phyloP scores from a whole-genome alignment of 2,329 filamentous ascomycete species.

The Ophiocordyceps unilateralis region DNA sequence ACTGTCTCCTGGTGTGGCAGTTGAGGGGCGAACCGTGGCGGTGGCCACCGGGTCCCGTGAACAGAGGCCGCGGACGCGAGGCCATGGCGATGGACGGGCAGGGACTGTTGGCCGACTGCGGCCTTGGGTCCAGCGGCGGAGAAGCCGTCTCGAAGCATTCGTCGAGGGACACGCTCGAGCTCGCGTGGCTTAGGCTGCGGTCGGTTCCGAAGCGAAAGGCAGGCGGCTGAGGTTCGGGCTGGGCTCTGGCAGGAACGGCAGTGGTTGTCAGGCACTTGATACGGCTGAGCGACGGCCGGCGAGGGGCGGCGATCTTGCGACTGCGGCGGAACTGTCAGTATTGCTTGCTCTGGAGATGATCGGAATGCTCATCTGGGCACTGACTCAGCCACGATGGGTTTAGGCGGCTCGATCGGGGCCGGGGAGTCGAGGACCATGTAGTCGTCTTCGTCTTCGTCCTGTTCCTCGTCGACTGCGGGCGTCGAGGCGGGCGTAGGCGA shows the following conservation, averaged over 20 bases:
- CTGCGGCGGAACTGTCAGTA: conserved; percentile 21
- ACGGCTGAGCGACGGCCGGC: conserved; percentile 58
- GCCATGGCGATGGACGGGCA: conserved; percentile 36
- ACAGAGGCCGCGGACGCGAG: conserved; percentile 47
- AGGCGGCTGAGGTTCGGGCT: conserved; percentile 48
- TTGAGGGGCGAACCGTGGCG: conserved; percentile 61
- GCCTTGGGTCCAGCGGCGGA: conserved; percentile 52
- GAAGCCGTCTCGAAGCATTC: conserved; percentile 66
- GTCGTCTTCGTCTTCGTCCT: conserved; percentile 14
- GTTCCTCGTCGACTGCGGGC: conserved; percentile 14
- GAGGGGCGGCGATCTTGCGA: conserved; percentile 48
- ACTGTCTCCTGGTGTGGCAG: conserved; percentile 53
- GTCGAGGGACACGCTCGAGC: conserved; percentile 42
- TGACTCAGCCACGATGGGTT: conserved; percentile 34
- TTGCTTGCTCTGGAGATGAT: conserved; percentile 3
- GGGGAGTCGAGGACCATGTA: conserved; percentile 41
- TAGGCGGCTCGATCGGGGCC: conserved; percentile 31
- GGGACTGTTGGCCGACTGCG: conserved; percentile 43
- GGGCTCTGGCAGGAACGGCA: conserved; percentile 40
- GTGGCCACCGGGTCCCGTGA: conserved; percentile 32
- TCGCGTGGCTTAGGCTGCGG: conserved; percentile 10
- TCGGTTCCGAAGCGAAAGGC: conserved; percentile 55
- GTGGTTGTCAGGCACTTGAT: conserved; percentile 60
- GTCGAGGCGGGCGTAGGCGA: conserved; percentile 51
- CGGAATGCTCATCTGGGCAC: conserved; percentile 12